Percentiles rank a stretch among this genome's conserved stretches.
Evolutionary conservation across 1,284 basidiomycete genomes (phyloP).

Genomic region (Heterobasidion irregulare): DNA sequence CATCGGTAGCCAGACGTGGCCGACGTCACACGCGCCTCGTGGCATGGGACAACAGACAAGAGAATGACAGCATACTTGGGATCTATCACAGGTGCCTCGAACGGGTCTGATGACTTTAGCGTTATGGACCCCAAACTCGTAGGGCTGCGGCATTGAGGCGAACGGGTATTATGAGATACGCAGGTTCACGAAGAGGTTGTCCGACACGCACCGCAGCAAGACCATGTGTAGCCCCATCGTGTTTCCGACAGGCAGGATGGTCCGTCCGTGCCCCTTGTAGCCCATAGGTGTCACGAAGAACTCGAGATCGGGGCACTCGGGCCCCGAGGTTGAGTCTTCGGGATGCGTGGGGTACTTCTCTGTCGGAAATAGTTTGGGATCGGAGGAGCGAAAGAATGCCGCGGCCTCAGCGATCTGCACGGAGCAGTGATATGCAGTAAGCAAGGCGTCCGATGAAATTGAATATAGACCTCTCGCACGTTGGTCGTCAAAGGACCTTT

Average conservation of each 20-base stretch:
- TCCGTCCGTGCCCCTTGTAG: constrained; percentile 25
- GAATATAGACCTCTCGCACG: constrained; percentile 24
- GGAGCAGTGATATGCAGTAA: not conserved
- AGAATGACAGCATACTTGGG: constrained; percentile 24
- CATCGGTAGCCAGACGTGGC: no score
- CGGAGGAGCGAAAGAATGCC: constrained; percentile 49
- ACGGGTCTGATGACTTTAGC: constrained; percentile 30
- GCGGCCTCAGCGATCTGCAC: constrained; percentile 47
- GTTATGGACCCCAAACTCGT: constrained; percentile 32
- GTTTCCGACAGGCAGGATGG: constrained; percentile 12
- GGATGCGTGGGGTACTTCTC: constrained; percentile 24
- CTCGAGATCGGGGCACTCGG: constrained; percentile 54
- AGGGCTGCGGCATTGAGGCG: constrained; percentile 22
- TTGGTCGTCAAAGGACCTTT: constrained; percentile 47
- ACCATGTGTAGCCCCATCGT: constrained; percentile 22
- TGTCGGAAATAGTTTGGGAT: constrained; percentile 38
- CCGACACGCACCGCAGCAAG: constrained; percentile 18
- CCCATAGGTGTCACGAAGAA: constrained; percentile 41
- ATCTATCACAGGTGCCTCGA: constrained; percentile 34
- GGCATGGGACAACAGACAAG: not conserved
- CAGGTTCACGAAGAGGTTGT: not conserved
- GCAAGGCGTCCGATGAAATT: not conserved
- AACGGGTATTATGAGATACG: no score
- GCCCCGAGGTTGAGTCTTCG: constrained; percentile 45
- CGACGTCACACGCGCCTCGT: no score